Evolutionary conservation across 805 yeast genomes (phyloP), one percentile per base, ranked within the genome.

Genomic region (Candida adriatica): DNA sequence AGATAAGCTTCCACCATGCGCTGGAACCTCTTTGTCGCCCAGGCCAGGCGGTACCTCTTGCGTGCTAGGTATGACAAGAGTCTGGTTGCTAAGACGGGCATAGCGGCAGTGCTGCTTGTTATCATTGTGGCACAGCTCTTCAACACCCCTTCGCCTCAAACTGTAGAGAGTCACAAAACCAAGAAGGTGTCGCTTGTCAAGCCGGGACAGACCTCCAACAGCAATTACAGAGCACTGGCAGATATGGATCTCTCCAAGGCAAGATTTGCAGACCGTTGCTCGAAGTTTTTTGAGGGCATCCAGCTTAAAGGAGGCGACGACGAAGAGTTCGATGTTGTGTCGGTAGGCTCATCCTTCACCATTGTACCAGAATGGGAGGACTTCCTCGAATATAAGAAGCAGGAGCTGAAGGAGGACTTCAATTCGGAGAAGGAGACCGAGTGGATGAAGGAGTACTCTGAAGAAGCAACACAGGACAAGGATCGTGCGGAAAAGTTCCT

Each of bases 141-240:
- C 8, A 18, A 30, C 11, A 19, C 11, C 11, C 11, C 10, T 8
- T 19, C 22, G 11, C 22, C 22, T 19, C 22, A 19, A 11, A 19
- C 22, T 11, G n/a, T n/a, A n/a, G n/a, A n/a, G n/a, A 26, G 24
- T 2, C 17, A 24, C n/a, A 26, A 15, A 24, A 14, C 14, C 13
- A 30, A 30, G 34, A 27, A 13, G 18, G 16, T 37, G 7, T 33
- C 40, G 3, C 22, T 37, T 3, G 18, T 33, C 17, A 30, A 27
- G 24, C 34, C 37, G 4, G 40, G 34, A 10, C 37, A 37, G 32
- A 29, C 32, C 6, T 27, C 37, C 10, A 37, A 37, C 13, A 31
- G 27, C 23, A 33, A 37, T 34, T 37, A 39, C 16, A 15, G 25
- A 16, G 14, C 33, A 4, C 15, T 35, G n/a, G 4, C 25, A 1